These are phyloP conservation scores for Setaria italica DNA, from an alignment of 202 grass and related monocot genomes.

Conservation along the genomic window DNA sequence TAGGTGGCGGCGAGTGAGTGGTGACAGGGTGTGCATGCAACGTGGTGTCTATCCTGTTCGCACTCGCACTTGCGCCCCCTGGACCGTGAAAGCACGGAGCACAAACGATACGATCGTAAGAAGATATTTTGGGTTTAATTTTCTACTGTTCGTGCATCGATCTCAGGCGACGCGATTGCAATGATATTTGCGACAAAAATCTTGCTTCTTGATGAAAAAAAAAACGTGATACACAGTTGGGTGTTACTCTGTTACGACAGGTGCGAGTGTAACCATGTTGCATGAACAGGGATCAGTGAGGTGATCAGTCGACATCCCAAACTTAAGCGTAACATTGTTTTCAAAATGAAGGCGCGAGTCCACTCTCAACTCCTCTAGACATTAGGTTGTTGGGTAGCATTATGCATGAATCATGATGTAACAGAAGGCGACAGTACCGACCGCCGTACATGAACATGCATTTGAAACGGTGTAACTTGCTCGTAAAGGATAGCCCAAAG, in stretches of 20 bases:
- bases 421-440: not conserved
- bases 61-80: slow-evolving; percentile 13
- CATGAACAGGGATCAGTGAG: slow-evolving; percentile 26
- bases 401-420: not conserved
- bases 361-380: not conserved
- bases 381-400: not conserved
- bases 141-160: not conserved
- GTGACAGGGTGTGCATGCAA: not conserved
- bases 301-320: slow-evolving; percentile 34
- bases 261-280: not conserved
- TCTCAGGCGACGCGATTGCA: not conserved
- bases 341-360: not conserved
- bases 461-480: slow-evolving; percentile 10
- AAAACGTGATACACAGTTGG: not conserved
- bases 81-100: not conserved
- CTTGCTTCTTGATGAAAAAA: not conserved
- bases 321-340: slow-evolving; percentile 22
- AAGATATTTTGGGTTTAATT: not conserved
- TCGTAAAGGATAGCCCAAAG: not conserved
- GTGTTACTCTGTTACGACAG: not conserved
- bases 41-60: slow-evolving; percentile 14
- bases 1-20: not conserved
- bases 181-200: not conserved
- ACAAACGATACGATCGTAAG: not conserved
- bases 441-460: not conserved